phyloP scores from a whole-genome alignment of 2,329 filamentous ascomycete genomes.

The Coniella lustricola region DNA sequence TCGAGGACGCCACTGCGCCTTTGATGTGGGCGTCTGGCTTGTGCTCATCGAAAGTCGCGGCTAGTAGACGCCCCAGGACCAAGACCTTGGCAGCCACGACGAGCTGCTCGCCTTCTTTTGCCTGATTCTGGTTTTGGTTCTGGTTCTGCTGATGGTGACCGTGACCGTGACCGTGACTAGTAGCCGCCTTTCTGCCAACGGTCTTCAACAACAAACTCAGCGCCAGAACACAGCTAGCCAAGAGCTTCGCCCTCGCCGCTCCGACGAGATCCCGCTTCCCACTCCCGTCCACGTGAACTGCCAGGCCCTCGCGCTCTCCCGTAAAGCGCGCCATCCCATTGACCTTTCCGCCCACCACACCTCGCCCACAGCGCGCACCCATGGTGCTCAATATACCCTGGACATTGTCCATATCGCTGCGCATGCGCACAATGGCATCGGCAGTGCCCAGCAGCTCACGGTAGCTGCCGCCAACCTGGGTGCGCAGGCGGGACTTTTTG shows the following conservation, averaged over 20 bases:
- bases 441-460: conserved; percentile 86
- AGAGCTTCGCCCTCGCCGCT: conserved; percentile 40
- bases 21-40: conserved; percentile 26
- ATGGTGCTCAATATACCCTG: conserved; percentile 66
- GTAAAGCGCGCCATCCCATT: conserved; percentile 46
- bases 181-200: conserved; percentile 20
- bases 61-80: conserved; percentile 67
- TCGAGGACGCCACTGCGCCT: conserved; percentile 49
- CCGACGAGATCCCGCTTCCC: conserved; percentile 21
- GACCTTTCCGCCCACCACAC: conserved; percentile 60
- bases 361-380: conserved; percentile 69
- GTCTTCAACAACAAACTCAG: conserved; percentile 42
- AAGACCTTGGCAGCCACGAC: conserved; percentile 62
- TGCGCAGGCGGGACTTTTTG: conserved; percentile 54
- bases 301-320: conserved; percentile 20
- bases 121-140: conserved; percentile 8
- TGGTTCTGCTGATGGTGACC: too few relatives aligned
- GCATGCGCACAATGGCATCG: conserved; percentile 90
- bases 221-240: conserved; percentile 45
- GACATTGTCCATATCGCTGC: conserved; percentile 65
- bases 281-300: conserved; percentile 19
- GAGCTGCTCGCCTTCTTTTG: conserved; percentile 40
- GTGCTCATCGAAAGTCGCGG: conserved; percentile 61
- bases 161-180: too few relatives aligned
- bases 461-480: conserved; percentile 63